These are phyloP conservation scores for Tardiomyces digboiensis DNA, from an alignment of 1,139 yeast species.

Conservation along the genomic window DNA sequence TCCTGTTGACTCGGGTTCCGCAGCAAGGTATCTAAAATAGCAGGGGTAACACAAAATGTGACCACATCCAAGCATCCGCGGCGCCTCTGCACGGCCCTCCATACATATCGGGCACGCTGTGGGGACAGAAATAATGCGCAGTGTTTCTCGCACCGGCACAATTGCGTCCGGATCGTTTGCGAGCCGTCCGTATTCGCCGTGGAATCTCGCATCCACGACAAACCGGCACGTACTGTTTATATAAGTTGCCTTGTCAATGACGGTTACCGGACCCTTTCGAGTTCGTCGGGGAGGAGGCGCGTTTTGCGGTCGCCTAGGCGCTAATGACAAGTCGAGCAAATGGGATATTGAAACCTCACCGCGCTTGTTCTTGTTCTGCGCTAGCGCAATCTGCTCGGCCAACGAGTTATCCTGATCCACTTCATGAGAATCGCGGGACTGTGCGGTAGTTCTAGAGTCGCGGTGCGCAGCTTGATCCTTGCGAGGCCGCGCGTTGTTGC, in stretches of 20 bases:
- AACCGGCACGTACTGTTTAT: slow-evolving; percentile 83
- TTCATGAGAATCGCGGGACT: background rate
- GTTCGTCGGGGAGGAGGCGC: slow-evolving; percentile 1
- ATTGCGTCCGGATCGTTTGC: slow-evolving; percentile 67
- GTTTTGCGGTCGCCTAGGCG: slow-evolving; percentile 7
- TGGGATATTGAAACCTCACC: slow-evolving; percentile 23
- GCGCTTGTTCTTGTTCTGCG: slow-evolving; percentile 10
- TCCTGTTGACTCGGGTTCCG: slow-evolving; percentile 31
- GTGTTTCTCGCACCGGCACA: slow-evolving; percentile 49
- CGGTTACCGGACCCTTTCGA: slow-evolving; percentile 10
- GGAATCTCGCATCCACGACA: slow-evolving; percentile 46
- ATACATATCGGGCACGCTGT: slow-evolving; percentile 88
- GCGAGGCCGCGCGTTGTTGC: background rate
- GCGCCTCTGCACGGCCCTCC: slow-evolving; percentile 77
- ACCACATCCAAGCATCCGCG: slow-evolving; percentile 93
- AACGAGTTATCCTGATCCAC: background rate
- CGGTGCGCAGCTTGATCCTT: background rate
- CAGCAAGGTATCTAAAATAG: slow-evolving; percentile 57
- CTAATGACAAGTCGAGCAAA: slow-evolving; percentile 18
- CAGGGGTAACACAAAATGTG: slow-evolving; percentile 87
- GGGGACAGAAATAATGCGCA: slow-evolving; percentile 68
- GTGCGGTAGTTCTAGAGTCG: too few relatives aligned
- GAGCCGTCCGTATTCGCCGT: slow-evolving; percentile 47
- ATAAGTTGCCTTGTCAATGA: slow-evolving; percentile 59
- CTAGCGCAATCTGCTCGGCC: background rate